Conservation (phyloP, 768 basidiomycete genomes). For the Phanerochaete sordida region DNA sequence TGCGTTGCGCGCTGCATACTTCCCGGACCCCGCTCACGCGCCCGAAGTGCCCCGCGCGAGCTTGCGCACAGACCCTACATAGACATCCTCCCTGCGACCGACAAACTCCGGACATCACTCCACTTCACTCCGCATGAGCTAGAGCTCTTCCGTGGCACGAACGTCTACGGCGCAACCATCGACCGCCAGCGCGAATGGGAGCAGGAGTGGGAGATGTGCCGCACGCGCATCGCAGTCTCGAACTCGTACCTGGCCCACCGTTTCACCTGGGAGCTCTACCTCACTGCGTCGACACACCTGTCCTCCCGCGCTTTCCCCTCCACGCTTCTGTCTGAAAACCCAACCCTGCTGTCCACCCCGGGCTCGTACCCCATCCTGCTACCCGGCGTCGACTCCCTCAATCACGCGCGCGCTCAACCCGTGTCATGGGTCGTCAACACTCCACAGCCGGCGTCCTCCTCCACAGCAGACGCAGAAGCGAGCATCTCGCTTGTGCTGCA, state of each 20-base stretch:
- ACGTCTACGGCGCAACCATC: conserved; percentile 71
- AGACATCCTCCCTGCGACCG: conserved; percentile 54
- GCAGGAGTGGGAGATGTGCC: conserved; percentile 59
- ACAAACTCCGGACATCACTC: conserved; percentile 65
- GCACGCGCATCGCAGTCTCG: conserved; percentile 27
- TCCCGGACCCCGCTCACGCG: conserved; percentile 10
- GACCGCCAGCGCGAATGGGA: conserved; percentile 64
- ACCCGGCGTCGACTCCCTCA: conserved; percentile 83
- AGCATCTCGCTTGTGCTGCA: conserved; percentile 65
- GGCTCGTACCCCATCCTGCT: conserved; percentile 74
- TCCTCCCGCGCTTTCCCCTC: conserved; percentile 93
- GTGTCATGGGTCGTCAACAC: conserved; percentile 72
- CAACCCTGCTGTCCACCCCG: conserved; percentile 47
- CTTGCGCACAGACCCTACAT: conserved; percentile 58
- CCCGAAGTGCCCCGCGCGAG: conserved; percentile 8
- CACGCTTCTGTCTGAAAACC: conserved; percentile 57
- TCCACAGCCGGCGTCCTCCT: conserved; percentile 16
- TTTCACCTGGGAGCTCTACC: conserved; percentile 73
- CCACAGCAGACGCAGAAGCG: conserved; percentile 20
- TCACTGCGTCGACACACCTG: conserved; percentile 70
- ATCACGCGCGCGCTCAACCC: conserved; percentile 76
- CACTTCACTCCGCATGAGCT: conserved; percentile 67
- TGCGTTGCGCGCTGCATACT: neutral
- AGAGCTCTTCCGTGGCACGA: conserved; percentile 69
- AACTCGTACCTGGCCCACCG: conserved; percentile 19